phyloP scores from a whole-genome alignment of 75 land plant genomes.

The Azolla pinnata region DNA sequence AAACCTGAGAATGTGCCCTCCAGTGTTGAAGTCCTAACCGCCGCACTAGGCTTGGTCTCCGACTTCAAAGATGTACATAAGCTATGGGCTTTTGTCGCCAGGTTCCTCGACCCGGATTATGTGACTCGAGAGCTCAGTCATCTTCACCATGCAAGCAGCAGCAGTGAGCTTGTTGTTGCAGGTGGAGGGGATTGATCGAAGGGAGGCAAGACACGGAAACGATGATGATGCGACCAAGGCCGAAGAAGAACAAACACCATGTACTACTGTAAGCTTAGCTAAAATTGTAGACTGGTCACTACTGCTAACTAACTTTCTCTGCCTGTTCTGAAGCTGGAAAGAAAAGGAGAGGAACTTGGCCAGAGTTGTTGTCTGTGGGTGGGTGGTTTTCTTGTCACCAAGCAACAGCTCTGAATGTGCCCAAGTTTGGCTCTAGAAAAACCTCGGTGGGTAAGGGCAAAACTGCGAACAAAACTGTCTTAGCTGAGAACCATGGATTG shows the following conservation, averaged over 20 bases:
- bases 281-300: not conserved
- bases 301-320: not conserved
- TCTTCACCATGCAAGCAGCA: slow-evolving; percentile 1
- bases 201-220: not conserved
- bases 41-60: slow-evolving; percentile 20
- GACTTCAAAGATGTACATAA: slow-evolving; percentile 26
- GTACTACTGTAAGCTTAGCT: not conserved
- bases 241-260: no score
- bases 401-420: not conserved
- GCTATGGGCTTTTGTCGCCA: slow-evolving; percentile 22
- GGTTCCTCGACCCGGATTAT: slow-evolving; percentile 23
- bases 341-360: not conserved
- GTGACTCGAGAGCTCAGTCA: slow-evolving; percentile 18
- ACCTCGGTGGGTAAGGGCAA: not conserved
- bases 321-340: not conserved
- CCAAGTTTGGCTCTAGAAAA: not conserved
- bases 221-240: no score
- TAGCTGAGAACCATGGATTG: not conserved
- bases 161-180: not conserved
- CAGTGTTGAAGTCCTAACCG: slow-evolving; percentile 29
- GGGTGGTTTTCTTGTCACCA: not conserved
- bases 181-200: not conserved
- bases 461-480: not conserved
- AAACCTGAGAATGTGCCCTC: not conserved
- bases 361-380: not conserved